Evolutionary conservation across 768 basidiomycete genomes (phyloP), one percentile per base, ranked within the genome.

Genomic region (Melanogaster broomeanus): DNA sequence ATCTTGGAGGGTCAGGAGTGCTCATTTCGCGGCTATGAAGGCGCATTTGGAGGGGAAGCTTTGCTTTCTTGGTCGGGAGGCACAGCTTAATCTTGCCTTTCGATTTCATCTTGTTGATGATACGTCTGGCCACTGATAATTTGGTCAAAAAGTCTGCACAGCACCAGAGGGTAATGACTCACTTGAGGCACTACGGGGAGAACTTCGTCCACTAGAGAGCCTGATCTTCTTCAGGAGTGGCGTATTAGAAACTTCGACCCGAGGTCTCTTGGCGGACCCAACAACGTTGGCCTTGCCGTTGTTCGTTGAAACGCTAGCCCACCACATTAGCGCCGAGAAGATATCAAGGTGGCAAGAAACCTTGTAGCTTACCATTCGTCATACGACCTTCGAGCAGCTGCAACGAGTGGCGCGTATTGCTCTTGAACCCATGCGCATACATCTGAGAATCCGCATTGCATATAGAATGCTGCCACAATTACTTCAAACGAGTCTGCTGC

Each of bases 401-500:
- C 48, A 27, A 79, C 64, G 30, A 79, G 60, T 4, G 73, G 77
- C 1, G 52, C 50, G 47, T 74, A 79, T 41, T 72, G 65, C 22
- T 69, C 66, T 47, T 62, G 61, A 2, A 75, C 65, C 74, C 77
- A 79, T 3, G 60, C 38, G 39, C 63, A 67, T 31, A 78, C 70
- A 31, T 64, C 67, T 33, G 65, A 57, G 28, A 71, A 66, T 4
- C 78, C 76, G 34, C 60, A 52, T 49, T 79, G 74, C 45, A 68
- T 49, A 57, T 74, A 72, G 50, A 72, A 74, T 6, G 70, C 72
- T n/a, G 71, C 77, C 2, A 79, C 70, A 19, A 78, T 70, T 12
- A 74, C 72, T 57, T 79, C 77, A 57, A 77, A 76, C 9, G 76
- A 69, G 55, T 79, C 79, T 15, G 75, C 79, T 6, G 65, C 74